Base-by-base conservation (phyloP, 1,284 basidiomycete species). In the Coriolopsis trogii region DNA sequence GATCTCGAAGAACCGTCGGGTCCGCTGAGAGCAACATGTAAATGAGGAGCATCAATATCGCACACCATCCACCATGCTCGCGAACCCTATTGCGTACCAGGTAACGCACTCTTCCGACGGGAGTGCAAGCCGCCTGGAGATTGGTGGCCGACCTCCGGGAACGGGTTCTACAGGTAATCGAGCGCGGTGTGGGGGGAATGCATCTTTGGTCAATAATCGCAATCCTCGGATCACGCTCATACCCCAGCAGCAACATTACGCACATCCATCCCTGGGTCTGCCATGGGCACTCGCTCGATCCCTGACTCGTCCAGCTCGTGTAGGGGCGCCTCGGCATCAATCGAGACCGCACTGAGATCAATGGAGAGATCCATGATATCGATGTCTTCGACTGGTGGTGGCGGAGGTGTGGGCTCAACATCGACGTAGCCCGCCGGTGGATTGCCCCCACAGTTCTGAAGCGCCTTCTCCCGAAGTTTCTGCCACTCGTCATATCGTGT, bases 351-450 rank as follows among this genome's bases (percentile, higher is more conserved):
- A 60, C 85, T 91, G 62, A 95, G 74, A 67, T 95, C 93, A 70
- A 95, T 87, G 7, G 91, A 89, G 49, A 95, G 74, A 66, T 95
- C 91, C 63, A 91, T 71, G 62, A 95, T 87, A 63, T 93, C 91
- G 41, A 83, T 77, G 63, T 95, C 93, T 59, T 93, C 90, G 13
- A 85, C 75, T 25, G 85, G 82, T n/a, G 89, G 89, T 28, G 91
- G 89, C 4, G 89, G 88, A 16, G 85, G 87, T 25, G 80, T 73
- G 33, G 91, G 82, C 51, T 83, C 81, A 50, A 84, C 74, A 49
- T 85, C 83, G 48, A 70, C 78, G 72, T 82, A 93, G 40, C 77
- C 87, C 57, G 74, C 75, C 13, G 82, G 90, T 56, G 90, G 63
- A 67, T 84, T 80, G 42, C 84, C 81, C 46, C 79, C 74, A 46